Evolutionary conservation across 176 grass and related monocot genomes (phyloP).

Genomic region (Pontederia paniculata): DNA sequence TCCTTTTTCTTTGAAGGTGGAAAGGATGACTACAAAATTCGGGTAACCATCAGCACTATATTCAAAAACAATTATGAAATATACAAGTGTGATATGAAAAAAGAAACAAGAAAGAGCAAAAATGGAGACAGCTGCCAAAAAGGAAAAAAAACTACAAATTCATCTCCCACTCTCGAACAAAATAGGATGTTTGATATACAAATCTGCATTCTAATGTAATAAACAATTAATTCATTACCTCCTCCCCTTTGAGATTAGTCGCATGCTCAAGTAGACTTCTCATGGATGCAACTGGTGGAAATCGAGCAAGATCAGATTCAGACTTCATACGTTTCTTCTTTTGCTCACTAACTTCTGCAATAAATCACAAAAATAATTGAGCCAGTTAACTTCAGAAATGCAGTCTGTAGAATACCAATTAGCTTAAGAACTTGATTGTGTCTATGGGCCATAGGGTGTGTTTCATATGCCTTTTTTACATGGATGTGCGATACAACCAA

Average conservation of each 20-base stretch:
- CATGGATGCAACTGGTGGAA: slow-evolving; percentile 45
- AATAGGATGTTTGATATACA: neutral
- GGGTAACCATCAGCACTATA: too few species aligned
- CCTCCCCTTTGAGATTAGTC: slow-evolving; percentile 86
- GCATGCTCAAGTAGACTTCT: slow-evolving; percentile 85
- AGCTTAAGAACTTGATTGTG: neutral
- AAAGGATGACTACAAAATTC: too few species aligned
- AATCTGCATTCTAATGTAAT: neutral
- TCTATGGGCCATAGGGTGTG: too few species aligned
- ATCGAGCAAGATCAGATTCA: slow-evolving; percentile 57
- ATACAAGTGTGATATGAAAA: too few species aligned
- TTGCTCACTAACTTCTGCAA: slow-evolving; percentile 61
- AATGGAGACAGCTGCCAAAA: too few species aligned
- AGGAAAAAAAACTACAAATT: too few species aligned
- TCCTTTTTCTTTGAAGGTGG: too few species aligned
- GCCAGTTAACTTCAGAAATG: slow-evolving; percentile 7
- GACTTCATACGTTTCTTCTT: slow-evolving; percentile 92
- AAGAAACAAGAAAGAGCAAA: too few species aligned
- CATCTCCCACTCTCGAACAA: too few species aligned
- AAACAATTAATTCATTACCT: slow-evolving; percentile 38
- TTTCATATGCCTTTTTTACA: too few species aligned
- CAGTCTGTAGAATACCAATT: neutral
- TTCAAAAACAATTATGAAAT: too few species aligned
- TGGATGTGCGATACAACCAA: too few species aligned
- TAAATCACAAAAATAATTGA: slow-evolving; percentile 27